Evolutionary conservation across 176 grass and related monocot species (phyloP), one percentile per base, ranked within the genome.

Genomic region (Chrysopogon serrulatus): DNA sequence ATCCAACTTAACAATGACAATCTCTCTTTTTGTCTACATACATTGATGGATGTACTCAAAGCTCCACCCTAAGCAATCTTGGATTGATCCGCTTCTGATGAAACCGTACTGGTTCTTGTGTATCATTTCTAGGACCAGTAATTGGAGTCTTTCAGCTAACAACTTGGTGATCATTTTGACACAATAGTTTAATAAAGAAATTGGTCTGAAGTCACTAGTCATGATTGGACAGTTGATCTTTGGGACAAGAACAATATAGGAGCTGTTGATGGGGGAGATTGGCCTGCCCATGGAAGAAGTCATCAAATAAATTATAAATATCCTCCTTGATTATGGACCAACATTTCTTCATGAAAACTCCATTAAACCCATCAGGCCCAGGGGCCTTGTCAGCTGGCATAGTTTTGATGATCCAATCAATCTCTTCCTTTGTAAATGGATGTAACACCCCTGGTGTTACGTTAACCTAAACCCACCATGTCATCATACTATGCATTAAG

Each of bases 161-260:
- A 64, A 10, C 5, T 32, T 64, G 4, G 61, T 32, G 1, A 32
- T 64, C 3, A 64, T 1, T 4, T 64, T 64, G 0, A 64, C 15
- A 6, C 26, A 64, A 6, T 3, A 6, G 14, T 64, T 64, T 1
- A 64, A 1, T 0, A 64, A 3, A 16, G 61, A 64, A 2, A 64
- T 64, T 4, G 61, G 27, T 6, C 61, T 15, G 2, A 16, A 64
- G 10, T 32, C 61, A 32, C 5, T 32, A 1, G 30, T 13, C 0
- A 0, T 5, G 1, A 1, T 2, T 6, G 12, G 61, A 10, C 1
- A 1, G 1, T 5, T 5, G 0, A 14, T 17, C 11, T 64, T 64
- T 1, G 61, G 61, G 3, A 64, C 12, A 3, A 64, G 15, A 2
- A 26, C 30, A 5, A 64, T 64, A 3, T 16, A 32, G 10, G 61